Evolutionary conservation across 768 basidiomycete genomes (phyloP), one percentile per base, ranked within the genome.

Genomic region (Termitomyces sp.): DNA sequence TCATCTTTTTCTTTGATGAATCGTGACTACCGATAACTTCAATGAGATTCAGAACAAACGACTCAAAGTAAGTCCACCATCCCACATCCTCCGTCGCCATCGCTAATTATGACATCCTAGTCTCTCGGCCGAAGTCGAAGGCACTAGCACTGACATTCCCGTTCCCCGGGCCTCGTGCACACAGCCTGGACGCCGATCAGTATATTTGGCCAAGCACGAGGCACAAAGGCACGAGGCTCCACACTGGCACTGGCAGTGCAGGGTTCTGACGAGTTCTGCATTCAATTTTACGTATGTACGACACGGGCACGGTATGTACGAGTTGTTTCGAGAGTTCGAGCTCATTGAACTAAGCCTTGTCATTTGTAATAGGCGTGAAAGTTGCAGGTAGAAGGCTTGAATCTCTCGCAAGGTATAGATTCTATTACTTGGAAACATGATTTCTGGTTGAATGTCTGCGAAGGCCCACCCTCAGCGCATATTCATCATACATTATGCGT

Each of bases 401-500:
- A n/a, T n/a, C n/a, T n/a, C n/a, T n/a, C n/a, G n/a, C n/a, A n/a
- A n/a, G n/a, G n/a, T n/a, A n/a, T n/a, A n/a, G 32, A 4, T 16
- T 26, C 26, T 18, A 26, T 22, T 8, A 6, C 44, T 18, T 16
- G 7, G 26, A 14, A 27, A 16, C 24, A 24, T 5, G 24, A 44
- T 24, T 12, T n/a, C n/a, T n/a, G n/a, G n/a, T n/a, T n/a, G n/a
- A n/a, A n/a, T n/a, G n/a, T n/a, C n/a, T n/a, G n/a, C n/a, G n/a
- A n/a, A n/a, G n/a, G n/a, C n/a, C 22, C 14, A 12, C 44, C 26
- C 8, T 30, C 27, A 46, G 27, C 18, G 43, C 14, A 39, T 18
- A 44, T 18, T 46, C 47, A 48, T 32, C 89, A 12, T 93, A 95
- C 69, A 85, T 95, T 67, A 42, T 22, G 43, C 3, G n/a, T 76